phyloP scores from a whole-genome alignment of 257 asterid genomes.

The Paulownia fortunei region DNA sequence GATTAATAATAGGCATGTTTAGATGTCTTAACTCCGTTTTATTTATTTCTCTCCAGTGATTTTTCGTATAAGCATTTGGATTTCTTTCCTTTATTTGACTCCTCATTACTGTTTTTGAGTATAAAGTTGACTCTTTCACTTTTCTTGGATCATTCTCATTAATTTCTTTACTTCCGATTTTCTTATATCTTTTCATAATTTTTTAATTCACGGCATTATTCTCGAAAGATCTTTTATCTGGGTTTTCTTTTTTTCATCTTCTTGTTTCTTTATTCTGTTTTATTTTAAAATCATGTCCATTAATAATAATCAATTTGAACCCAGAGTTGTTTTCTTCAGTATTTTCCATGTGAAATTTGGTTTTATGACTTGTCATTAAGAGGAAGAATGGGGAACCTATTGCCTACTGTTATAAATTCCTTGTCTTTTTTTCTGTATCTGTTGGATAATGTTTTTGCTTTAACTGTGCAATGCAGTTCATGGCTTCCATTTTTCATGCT shows the following conservation, averaged over 20 bases:
- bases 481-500: conserved; percentile 25
- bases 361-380: neutral
- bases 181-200: conserved; percentile 10
- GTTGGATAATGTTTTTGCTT: conserved; percentile 11
- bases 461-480: conserved; percentile 38
- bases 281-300: neutral
- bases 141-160: conserved; percentile 32
- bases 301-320: neutral
- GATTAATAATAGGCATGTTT: conserved; percentile 22
- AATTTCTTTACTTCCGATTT: neutral
- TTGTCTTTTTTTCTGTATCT: neutral
- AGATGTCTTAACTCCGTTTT: conserved; percentile 6
- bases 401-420: conserved; percentile 5
- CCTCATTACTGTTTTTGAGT: conserved; percentile 35
- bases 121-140: conserved; percentile 36
- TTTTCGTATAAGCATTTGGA: conserved; percentile 28
- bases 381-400: neutral
- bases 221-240: conserved; percentile 38
- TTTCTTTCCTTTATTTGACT: conserved; percentile 41
- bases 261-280: neutral
- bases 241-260: neutral
- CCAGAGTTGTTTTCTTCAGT: neutral
- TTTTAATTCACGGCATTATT: conserved; percentile 29
- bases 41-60: neutral
- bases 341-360: neutral